Evolutionary conservation across 148 eudicot species (phyloP).

Genomic region (Rhododendron mucronatum): DNA sequence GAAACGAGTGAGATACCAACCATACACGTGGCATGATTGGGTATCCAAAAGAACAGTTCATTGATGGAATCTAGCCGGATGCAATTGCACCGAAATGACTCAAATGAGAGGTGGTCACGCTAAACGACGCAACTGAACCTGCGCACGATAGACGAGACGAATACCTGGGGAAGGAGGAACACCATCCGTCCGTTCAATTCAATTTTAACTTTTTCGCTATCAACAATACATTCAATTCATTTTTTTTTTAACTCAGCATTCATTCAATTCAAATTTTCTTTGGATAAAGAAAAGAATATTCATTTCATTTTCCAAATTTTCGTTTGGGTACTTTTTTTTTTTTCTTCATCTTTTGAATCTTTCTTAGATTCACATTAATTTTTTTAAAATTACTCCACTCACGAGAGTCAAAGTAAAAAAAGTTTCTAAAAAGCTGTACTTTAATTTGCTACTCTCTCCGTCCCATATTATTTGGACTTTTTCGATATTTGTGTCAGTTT

Average conservation of each 20-base stretch:
- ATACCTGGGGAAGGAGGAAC: conserved; percentile 5
- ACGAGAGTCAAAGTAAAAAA: not conserved
- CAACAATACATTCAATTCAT: not conserved
- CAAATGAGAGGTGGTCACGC: not conserved
- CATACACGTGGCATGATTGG: conserved; percentile 9
- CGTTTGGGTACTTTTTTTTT: too few species aligned
- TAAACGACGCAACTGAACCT: conserved; percentile 6
- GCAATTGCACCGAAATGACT: conserved; percentile 6
- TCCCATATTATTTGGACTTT: too few species aligned
- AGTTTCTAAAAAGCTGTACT: too few species aligned
- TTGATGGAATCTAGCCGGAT: not conserved
- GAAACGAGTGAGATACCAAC: not conserved
- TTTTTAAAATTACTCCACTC: too few species aligned
- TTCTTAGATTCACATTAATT: too few species aligned
- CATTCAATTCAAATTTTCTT: too few species aligned
- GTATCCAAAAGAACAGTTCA: not conserved
- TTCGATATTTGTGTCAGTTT: too few species aligned
- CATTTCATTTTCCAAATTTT: too few species aligned
- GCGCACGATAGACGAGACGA: conserved; percentile 11
- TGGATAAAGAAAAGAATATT: too few species aligned
- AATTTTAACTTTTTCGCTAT: too few species aligned
- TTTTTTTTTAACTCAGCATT: not conserved
- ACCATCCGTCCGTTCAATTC: not conserved
- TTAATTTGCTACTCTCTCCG: too few species aligned
- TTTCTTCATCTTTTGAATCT: too few species aligned